A percentile compares a stretch with the other conserved stretches of the same genome.
phyloP scores from a whole-genome alignment of 2,329 filamentous ascomycete species.

The Beauveria caledonica region DNA sequence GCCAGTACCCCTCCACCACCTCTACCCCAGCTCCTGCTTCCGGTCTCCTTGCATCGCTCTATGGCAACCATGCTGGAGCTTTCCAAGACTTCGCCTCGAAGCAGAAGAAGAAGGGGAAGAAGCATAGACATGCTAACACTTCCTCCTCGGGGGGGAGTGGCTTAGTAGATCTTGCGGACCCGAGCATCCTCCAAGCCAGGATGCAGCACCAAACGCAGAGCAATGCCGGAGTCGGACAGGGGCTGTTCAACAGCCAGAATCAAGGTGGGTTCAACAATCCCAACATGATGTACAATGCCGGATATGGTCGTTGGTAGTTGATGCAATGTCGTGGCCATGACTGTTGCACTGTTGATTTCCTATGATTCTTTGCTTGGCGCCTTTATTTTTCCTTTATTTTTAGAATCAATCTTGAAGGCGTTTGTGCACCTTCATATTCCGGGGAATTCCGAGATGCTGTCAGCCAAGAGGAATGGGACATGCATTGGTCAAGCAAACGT shows the following conservation, averaged over 20 bases:
- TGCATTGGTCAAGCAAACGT: conserved; percentile 24
- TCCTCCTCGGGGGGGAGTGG: conserved; percentile 99
- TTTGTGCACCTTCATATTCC: conserved; percentile 21
- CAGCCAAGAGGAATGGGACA: conserved; percentile 21
- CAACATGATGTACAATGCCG: conserved; percentile 73
- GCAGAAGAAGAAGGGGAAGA: conserved; percentile 99
- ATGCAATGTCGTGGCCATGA: conserved; percentile 14
- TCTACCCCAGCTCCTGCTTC: conserved; percentile 82
- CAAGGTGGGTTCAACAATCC: conserved; percentile 92
- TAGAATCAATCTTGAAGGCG: conserved; percentile 19
- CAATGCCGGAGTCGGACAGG: conserved; percentile 78
- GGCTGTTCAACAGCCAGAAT: conserved; percentile 76
- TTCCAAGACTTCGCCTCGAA: conserved; percentile 90
- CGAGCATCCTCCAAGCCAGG: conserved; percentile 97
- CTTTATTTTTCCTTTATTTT: conserved; percentile 18
- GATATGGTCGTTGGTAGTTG: conserved; percentile 59
- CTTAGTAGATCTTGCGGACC: conserved; percentile 99
- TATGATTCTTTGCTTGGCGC: conserved; percentile 16
- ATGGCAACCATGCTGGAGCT: conserved; percentile 75
- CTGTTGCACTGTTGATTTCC: conserved; percentile 14
- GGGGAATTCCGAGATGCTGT: conserved; percentile 17
- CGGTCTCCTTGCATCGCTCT: conserved; percentile 85
- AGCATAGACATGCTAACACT: conserved; percentile 99
- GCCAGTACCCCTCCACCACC: conserved; percentile 76
- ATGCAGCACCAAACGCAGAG: conserved; percentile 82